Base-by-base conservation (phyloP, 2,329 filamentous ascomycete genomes). In the Reticulascus tulasneorum region DNA sequence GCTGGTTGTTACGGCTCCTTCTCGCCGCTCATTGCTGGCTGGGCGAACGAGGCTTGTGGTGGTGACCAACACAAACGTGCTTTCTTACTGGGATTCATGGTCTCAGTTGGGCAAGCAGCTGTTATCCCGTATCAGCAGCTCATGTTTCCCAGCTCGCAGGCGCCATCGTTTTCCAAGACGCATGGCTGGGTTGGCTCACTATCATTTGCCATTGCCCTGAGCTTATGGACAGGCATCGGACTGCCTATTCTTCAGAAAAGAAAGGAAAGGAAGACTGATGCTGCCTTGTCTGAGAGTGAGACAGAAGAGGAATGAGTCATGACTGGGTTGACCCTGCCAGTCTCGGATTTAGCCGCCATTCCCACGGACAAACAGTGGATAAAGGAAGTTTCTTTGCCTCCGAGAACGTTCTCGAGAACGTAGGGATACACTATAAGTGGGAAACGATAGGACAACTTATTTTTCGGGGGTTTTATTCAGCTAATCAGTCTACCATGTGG, bases 21-120 rank as follows among this genome's bases (percentile, higher is more conserved):
- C 46, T 66, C 62, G 2, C 63, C 64, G 4, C 47, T 67, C 8
- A 48, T 66, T 1, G 61, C 62, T 1, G 60, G 60, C 0, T 67
- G 63, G 63, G 45, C 54, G 2, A 66, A 67, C 39, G 57, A 61
- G 38, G 47, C 59, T 1, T 66, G 63, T 30, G 63, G 60, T 2
- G 60, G 60, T 5, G 63, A 67, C 33, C 59, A 65, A 38, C 63
- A 67, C 47, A 62, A 66, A 39, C 58, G 64, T 7, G 63, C 59
- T 0, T 66, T 67, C 28, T 48, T 63, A 9, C 46, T 67, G 4
- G 61, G 57, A 5, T 58, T 63, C 38, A 64, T 64, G 54, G 54
- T 55, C 0, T 57, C 57, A 2, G 56, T 62, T 7, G 62, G 60
- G 8, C 49, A 52, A 9, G 61, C 61, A 5, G 55, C 62, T 0